Evolutionary conservation across 2,329 filamentous ascomycete genomes (phyloP).

Genomic region (Botrytis fabae): DNA sequence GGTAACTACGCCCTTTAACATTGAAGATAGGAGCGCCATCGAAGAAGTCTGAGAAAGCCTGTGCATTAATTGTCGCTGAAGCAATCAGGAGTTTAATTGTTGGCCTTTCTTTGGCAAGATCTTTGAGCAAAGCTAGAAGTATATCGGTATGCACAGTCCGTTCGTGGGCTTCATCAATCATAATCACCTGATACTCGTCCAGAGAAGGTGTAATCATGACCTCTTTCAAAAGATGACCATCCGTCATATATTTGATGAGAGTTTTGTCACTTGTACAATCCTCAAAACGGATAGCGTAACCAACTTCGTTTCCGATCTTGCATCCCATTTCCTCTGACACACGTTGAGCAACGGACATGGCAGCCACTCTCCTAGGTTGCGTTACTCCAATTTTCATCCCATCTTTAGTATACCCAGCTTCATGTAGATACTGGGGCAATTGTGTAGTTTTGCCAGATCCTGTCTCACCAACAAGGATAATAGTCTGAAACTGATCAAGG

Average conservation of each 20-base stretch:
- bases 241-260: slow-evolving; percentile 92
- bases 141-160: slow-evolving; percentile 90
- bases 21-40: slow-evolving; percentile 93
- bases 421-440: slow-evolving; percentile 87
- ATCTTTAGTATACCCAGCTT: slow-evolving; percentile 83
- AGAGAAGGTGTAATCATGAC: slow-evolving; percentile 87
- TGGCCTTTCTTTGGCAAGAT: slow-evolving; percentile 77
- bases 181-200: slow-evolving; percentile 78
- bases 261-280: slow-evolving; percentile 91
- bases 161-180: slow-evolving; percentile 98
- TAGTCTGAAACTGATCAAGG: slow-evolving; percentile 77
- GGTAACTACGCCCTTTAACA: slow-evolving; percentile 84
- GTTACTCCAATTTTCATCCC: slow-evolving; percentile 89
- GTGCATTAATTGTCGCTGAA: slow-evolving; percentile 90
- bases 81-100: slow-evolving; percentile 91
- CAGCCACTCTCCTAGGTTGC: slow-evolving; percentile 90
- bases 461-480: slow-evolving; percentile 93
- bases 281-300: slow-evolving; percentile 94
- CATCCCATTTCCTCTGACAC: slow-evolving; percentile 93
- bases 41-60: slow-evolving; percentile 90
- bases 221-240: slow-evolving; percentile 89
- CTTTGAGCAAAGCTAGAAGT: slow-evolving; percentile 82
- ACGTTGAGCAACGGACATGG: slow-evolving; percentile 95
- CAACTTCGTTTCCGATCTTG: slow-evolving; percentile 87
- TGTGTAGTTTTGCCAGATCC: slow-evolving; percentile 96